These are phyloP conservation scores for Leccinum barrowsii DNA, from an alignment of 768 basidiomycete genomes.

Conservation along the genomic window DNA sequence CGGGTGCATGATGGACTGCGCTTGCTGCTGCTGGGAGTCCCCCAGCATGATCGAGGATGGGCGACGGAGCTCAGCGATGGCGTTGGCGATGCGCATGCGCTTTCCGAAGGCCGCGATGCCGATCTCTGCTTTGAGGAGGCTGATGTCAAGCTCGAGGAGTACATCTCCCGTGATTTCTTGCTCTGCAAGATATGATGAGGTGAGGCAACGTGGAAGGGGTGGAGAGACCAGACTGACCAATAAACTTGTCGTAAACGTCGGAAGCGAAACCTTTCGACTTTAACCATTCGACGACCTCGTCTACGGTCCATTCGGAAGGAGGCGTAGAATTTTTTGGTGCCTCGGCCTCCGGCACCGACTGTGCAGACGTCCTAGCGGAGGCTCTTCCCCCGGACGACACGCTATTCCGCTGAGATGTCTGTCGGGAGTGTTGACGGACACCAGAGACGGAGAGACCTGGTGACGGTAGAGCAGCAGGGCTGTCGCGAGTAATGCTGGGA, in stretches of 20 bases:
- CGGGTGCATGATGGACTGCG: constrained; percentile 28
- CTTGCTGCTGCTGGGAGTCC: constrained; percentile 38
- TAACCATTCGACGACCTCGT: constrained; percentile 89
- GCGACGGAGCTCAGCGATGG: constrained; percentile 81
- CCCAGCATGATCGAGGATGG: constrained; percentile 62
- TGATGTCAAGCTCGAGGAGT: constrained; percentile 88
- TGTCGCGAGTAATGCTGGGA: constrained; percentile 23
- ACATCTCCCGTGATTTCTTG: constrained; percentile 99
- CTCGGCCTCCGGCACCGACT: constrained; percentile 19
- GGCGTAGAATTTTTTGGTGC: constrained; percentile 35
- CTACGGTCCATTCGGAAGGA: constrained; percentile 79
- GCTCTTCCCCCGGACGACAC: constrained; percentile 27
- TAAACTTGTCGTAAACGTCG: constrained; percentile 80
- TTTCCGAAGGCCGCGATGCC: constrained; percentile 94
- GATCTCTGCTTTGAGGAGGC: constrained; percentile 88
- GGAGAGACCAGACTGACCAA: constrained; percentile 48
- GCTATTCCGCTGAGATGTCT: constrained; percentile 44
- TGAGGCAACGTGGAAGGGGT: background rate
- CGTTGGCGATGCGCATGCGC: constrained; percentile 88
- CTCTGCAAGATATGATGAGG: constrained; percentile 45
- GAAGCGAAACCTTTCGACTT: constrained; percentile 81
- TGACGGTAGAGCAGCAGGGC: constrained; percentile 30
- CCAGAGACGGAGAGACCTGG: constrained; percentile 26
- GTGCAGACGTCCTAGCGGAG: constrained; percentile 21
- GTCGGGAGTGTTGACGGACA: constrained; percentile 23